A percentile compares a stretch with the other conserved stretches of the same genome.
Evolutionary conservation across 108 stramenopile species (phyloP).

Genomic region (Schizochytrium sp.): DNA sequence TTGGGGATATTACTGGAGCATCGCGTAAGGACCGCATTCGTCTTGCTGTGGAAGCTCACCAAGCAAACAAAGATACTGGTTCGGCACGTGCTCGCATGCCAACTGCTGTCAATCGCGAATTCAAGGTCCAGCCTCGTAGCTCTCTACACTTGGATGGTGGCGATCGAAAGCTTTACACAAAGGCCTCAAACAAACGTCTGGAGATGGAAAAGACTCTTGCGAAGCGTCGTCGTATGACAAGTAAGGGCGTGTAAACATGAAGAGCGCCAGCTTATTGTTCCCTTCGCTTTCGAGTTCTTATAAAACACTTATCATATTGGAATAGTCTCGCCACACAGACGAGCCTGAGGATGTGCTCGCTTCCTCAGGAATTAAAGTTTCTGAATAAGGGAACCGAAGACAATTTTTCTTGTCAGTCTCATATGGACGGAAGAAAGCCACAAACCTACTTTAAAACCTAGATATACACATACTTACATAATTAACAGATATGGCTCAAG

Average conservation of each 20-base stretch:
- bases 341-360: background rate
- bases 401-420: no score
- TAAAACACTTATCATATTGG: background rate
- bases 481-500: no score
- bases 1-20: background rate
- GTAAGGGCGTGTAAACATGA: background rate
- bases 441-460: no score
- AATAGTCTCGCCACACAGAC: background rate
- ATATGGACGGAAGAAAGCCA: no score
- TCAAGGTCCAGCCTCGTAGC: slow-evolving; percentile 13
- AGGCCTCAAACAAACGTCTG: slow-evolving; percentile 32
- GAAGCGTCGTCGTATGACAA: slow-evolving; percentile 14
- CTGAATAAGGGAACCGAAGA: no score
- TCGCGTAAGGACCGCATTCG: background rate
- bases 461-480: no score
- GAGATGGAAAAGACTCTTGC: slow-evolving; percentile 43
- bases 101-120: background rate
- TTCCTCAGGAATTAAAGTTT: background rate
- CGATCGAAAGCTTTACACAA: background rate
- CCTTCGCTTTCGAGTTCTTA: background rate
- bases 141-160: background rate
- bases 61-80: background rate
- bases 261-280: background rate
- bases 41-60: background rate
- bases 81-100: slow-evolving; percentile 7